Percentiles rank a stretch among this genome's conserved stretches.
phyloP scores from a whole-genome alignment of 371 early-diverging fungal species.

The Enterospora canceri region DNA sequence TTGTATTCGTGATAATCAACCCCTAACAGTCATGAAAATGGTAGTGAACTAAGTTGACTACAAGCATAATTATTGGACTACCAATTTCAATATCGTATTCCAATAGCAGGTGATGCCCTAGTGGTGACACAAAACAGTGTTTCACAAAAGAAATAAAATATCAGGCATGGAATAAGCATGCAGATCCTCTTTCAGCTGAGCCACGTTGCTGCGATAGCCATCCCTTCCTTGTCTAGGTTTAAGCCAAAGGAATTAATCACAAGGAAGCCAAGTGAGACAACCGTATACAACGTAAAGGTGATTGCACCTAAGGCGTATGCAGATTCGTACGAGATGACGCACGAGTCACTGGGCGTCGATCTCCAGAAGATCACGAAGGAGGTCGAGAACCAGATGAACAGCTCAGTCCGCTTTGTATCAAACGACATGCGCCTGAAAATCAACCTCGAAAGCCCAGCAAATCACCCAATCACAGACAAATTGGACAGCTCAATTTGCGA shows the following conservation, averaged over 20 bases:
- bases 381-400: background rate
- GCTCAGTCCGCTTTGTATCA: background rate
- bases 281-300: background rate
- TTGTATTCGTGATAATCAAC: no score
- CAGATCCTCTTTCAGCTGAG: background rate
- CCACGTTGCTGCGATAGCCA: background rate
- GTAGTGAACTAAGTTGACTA: no score
- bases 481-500: background rate
- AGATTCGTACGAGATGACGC: background rate
- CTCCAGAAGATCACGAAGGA: background rate
- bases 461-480: background rate
- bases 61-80: no score
- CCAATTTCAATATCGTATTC: no score
- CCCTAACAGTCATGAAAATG: no score
- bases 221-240: no score
- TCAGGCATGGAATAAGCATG: background rate
- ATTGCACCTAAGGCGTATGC: background rate
- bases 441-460: background rate
- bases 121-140: background rate
- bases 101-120: no score
- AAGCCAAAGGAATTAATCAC: background rate
- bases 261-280: background rate
- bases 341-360: background rate
- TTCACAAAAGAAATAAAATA: background rate
- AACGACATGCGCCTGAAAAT: background rate